Conservation (phyloP, 2,329 filamentous ascomycete genomes). For the Beauveria australis region DNA sequence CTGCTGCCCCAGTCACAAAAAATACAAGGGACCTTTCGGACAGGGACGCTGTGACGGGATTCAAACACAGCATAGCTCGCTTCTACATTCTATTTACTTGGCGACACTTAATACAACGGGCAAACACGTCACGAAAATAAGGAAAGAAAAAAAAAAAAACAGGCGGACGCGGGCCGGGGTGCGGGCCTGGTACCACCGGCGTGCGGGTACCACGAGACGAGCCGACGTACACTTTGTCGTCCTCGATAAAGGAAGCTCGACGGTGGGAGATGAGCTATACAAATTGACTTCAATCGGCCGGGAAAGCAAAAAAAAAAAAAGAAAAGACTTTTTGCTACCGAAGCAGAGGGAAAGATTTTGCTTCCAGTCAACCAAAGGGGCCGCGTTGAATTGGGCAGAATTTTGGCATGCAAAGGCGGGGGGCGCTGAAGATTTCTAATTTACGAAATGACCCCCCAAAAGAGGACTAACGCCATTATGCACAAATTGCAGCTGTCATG, state of each 20-base stretch:
- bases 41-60: too few relatives aligned
- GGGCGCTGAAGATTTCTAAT: background rate
- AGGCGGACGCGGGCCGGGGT: background rate
- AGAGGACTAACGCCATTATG: background rate
- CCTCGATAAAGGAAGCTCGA: background rate
- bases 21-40: too few relatives aligned
- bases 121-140: too few relatives aligned
- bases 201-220: background rate
- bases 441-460: slow-evolving; percentile 15
- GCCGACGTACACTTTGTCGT: background rate
- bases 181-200: background rate
- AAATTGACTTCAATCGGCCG: background rate
- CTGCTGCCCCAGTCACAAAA: too few relatives aligned
- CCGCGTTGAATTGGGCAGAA: too few relatives aligned
- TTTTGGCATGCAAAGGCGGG: background rate
- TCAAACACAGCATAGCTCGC: too few relatives aligned
- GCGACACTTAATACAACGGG: too few relatives aligned
- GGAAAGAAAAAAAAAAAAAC: too few relatives aligned
- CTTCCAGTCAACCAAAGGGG: too few relatives aligned
- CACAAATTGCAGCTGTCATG: background rate
- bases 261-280: background rate
- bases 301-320: background rate
- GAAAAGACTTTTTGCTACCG: too few relatives aligned
- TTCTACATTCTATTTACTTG: too few relatives aligned
- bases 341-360: too few relatives aligned